A percentile compares a stretch with the other conserved stretches of the same genome.
phyloP scores from a whole-genome alignment of 116 monocot species.

The Posidonia oceanica region DNA sequence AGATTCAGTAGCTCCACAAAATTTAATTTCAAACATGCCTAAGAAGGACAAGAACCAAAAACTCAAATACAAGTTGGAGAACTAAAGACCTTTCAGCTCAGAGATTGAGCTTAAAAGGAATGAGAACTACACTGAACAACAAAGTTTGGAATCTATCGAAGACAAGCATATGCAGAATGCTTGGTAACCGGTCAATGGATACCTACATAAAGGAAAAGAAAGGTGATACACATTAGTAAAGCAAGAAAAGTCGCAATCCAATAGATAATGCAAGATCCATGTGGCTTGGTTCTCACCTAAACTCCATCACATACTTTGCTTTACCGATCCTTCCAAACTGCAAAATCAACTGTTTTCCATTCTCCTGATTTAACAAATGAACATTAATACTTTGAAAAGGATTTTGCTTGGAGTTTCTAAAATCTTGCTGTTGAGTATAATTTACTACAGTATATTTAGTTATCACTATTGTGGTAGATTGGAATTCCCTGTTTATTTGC shows the following conservation, averaged over 20 bases:
- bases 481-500: no score
- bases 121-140: conserved; percentile 53
- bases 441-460: no score
- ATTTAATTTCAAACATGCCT: no score
- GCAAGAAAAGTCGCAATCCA: background rate
- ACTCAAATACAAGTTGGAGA: no score
- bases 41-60: no score
- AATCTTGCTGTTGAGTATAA: no score
- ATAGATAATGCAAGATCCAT: background rate
- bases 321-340: conserved; percentile 82
- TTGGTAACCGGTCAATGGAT: conserved; percentile 88
- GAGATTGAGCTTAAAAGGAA: conserved; percentile 17
- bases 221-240: background rate
- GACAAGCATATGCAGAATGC: conserved; percentile 94
- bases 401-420: no score
- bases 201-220: conserved; percentile 34
- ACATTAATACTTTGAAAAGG: no score
- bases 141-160: conserved; percentile 89
- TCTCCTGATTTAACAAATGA: conserved; percentile 31
- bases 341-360: conserved; percentile 58
- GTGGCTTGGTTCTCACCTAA: conserved; percentile 32
- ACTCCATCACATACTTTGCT: conserved; percentile 78
- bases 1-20: no score
- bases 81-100: background rate
- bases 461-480: no score